phyloP scores from a whole-genome alignment of 345 rosid genomes.

The Eucalyptus albens region DNA sequence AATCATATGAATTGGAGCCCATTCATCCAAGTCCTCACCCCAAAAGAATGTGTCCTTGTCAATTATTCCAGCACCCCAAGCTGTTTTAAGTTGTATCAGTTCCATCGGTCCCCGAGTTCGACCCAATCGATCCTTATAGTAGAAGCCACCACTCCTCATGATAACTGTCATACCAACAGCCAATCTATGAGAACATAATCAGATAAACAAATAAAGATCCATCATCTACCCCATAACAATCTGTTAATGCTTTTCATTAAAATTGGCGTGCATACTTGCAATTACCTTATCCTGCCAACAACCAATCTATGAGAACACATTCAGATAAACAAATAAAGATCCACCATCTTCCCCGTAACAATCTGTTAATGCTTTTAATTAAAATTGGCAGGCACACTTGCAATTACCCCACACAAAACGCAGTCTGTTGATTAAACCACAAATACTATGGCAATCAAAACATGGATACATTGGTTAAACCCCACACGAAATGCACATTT shows the following conservation, averaged over 20 bases:
- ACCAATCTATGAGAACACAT: neutral
- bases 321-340: neutral
- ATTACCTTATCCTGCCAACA: neutral
- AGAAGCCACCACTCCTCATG: conserved; percentile 80
- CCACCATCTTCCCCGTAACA: neutral
- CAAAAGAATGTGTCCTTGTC: conserved; percentile 90
- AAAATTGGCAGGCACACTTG: neutral
- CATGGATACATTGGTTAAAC: neutral
- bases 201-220: neutral
- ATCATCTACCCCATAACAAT: neutral
- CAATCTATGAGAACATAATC: neutral
- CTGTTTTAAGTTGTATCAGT: conserved; percentile 75
- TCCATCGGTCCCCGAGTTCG: conserved; percentile 89
- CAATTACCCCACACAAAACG: neutral
- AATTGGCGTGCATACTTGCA: neutral
- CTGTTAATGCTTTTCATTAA: neutral
- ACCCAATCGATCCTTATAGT: conserved; percentile 86
- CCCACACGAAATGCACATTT: neutral
- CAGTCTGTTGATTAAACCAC: neutral
- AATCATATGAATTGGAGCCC: conserved; percentile 95
- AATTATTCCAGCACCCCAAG: conserved; percentile 85
- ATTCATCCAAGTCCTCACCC: conserved; percentile 93
- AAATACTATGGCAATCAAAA: neutral
- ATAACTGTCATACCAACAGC: conserved; percentile 33
- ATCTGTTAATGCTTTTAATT: neutral